A percentile compares a stretch with the other conserved stretches of the same genome.
Evolutionary conservation across 202 grass and related monocot species (phyloP).

Genomic region (Carex arenaria): DNA sequence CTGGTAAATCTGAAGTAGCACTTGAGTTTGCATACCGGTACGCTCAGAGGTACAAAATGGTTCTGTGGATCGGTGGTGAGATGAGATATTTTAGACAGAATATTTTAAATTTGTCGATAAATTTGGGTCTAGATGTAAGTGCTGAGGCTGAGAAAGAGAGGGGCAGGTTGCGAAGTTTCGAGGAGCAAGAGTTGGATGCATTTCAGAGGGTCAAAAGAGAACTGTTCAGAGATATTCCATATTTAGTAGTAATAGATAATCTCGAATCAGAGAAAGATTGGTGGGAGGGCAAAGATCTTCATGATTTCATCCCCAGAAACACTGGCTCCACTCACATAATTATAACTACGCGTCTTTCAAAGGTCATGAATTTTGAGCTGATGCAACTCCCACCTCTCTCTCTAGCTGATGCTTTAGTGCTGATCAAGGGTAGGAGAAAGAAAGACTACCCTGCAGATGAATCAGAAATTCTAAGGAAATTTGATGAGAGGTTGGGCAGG

Average conservation of each 20-base stretch:
- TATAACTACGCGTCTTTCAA: conserved; percentile 61
- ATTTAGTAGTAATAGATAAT: conserved; percentile 94
- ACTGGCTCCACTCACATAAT: conserved; percentile 81
- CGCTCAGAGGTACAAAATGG: conserved; percentile 89
- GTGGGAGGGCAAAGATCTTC: conserved; percentile 98
- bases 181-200: conserved; percentile 91
- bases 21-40: conserved; percentile 91
- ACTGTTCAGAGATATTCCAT: conserved; percentile 87
- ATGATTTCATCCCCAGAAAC: conserved; percentile 96
- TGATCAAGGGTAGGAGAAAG: conserved; percentile 82
- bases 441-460: conserved; percentile 76
- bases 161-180: conserved; percentile 83
- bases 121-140: conserved; percentile 71
- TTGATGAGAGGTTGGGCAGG: conserved; percentile 77
- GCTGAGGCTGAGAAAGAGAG: conserved; percentile 91
- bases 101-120: conserved; percentile 80
- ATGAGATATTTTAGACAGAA: conserved; percentile 84
- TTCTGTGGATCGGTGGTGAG: conserved; percentile 89
- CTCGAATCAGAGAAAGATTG: conserved; percentile 91
- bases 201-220: conserved; percentile 91
- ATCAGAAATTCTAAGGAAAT: conserved; percentile 66
- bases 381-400: conserved; percentile 84
- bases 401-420: conserved; percentile 49
- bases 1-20: conserved; percentile 86
- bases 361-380: conserved; percentile 77